Evolutionary conservation across 2,329 filamentous ascomycete species (phyloP).

Genomic region (Aureobasidium sp.): DNA sequence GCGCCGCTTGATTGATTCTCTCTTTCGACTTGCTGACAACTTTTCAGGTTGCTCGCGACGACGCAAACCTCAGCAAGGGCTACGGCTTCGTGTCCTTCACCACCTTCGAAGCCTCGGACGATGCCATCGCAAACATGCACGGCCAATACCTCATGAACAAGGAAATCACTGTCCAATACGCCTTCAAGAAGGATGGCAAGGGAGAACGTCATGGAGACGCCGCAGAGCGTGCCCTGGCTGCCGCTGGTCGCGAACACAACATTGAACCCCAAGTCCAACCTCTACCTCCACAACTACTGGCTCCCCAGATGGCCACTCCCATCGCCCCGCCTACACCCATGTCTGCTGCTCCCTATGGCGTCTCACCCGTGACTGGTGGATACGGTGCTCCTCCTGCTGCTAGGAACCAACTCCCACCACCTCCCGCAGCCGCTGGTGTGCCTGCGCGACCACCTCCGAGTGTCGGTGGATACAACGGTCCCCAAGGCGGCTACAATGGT

Average conservation of each 20-base stretch:
- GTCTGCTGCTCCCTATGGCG: slow-evolving; percentile 24
- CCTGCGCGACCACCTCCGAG: slow-evolving; percentile 65
- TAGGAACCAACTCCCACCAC: slow-evolving; percentile 50
- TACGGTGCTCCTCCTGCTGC: slow-evolving; percentile 20
- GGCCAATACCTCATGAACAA: slow-evolving; percentile 96
- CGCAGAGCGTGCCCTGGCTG: slow-evolving; percentile 84
- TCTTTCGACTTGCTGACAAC: neutral
- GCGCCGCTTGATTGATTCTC: neutral
- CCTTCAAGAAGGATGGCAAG: slow-evolving; percentile 98
- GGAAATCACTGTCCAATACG: slow-evolving; percentile 93
- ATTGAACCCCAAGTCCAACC: slow-evolving; percentile 75
- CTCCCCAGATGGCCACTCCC: slow-evolving; percentile 37
- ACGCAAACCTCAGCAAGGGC: slow-evolving; percentile 81
- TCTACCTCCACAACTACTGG: slow-evolving; percentile 66
- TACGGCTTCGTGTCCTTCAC: slow-evolving; percentile 94
- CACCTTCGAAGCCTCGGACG: slow-evolving; percentile 89
- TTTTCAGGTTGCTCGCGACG: slow-evolving; percentile 65
- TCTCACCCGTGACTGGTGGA: slow-evolving; percentile 19
- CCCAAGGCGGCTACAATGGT: slow-evolving; percentile 42
- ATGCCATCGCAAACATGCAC: slow-evolving; percentile 86
- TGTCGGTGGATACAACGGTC: slow-evolving; percentile 62
- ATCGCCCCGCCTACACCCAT: slow-evolving; percentile 35
- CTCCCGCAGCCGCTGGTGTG: slow-evolving; percentile 52
- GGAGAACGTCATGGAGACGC: slow-evolving; percentile 92
- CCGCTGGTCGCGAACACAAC: slow-evolving; percentile 89